These are phyloP conservation scores for Lodderomyces margitis DNA, from an alignment of 1,139 yeast genomes.

Conservation along the genomic window DNA sequence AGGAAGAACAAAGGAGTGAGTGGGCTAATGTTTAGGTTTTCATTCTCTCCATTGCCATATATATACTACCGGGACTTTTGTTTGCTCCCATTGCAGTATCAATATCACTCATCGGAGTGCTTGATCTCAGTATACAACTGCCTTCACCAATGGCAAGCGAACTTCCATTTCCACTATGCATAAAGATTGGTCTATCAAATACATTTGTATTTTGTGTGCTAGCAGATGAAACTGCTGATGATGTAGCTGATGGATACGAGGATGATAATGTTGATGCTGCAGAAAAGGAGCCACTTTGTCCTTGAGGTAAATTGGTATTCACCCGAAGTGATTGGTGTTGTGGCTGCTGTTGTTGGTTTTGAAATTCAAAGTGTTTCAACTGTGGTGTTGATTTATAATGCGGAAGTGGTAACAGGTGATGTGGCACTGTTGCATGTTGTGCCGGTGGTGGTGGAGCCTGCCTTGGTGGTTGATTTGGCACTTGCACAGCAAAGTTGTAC, in stretches of 20 bases:
- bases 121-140: neutral
- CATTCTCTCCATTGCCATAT: conserved; percentile 1
- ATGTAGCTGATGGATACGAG: conserved; percentile 1
- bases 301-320: neutral
- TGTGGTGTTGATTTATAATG: neutral
- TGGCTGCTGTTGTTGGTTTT: neutral
- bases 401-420: neutral
- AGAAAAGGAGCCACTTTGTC: neutral
- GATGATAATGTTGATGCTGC: neutral
- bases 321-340: neutral
- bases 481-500: neutral
- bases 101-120: conserved; percentile 2
- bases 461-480: neutral
- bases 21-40: neutral
- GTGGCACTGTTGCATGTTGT: neutral
- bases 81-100: neutral
- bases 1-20: no score
- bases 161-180: neutral
- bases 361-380: neutral
- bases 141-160: neutral
- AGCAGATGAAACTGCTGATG: neutral
- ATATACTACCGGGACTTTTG: conserved; percentile 1
- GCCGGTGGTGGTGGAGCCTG: neutral
- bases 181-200: conserved; percentile 1
- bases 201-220: neutral